Evolutionary conservation across 352 stramenopile genomes (phyloP).

Genomic region (Phytopythium montanum): DNA sequence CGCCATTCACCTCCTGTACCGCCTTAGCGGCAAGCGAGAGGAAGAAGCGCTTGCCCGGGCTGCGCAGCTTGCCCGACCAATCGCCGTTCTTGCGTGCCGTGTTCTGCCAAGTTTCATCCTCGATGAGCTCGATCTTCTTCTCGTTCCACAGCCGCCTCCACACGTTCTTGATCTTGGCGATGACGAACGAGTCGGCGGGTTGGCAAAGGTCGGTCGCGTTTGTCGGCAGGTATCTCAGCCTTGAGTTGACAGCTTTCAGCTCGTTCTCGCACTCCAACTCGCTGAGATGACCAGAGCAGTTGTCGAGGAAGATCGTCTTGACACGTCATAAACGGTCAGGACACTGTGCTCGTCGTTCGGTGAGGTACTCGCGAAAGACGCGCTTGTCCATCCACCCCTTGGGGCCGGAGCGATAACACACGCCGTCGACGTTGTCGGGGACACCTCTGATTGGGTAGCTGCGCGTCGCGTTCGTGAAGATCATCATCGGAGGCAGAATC

Average conservation of each 20-base stretch:
- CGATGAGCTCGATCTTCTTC: conserved; percentile 28
- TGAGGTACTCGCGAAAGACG: conserved; percentile 19
- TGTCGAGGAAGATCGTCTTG: conserved; percentile 21
- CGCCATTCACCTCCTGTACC: conserved; percentile 17
- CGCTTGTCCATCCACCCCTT: conserved; percentile 20
- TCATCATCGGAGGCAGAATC: conserved; percentile 15
- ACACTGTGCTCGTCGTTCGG: conserved; percentile 8
- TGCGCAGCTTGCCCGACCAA: conserved; percentile 29
- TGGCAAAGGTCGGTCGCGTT: conserved; percentile 22
- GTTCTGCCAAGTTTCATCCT: conserved; percentile 20
- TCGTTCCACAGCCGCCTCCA: conserved; percentile 20
- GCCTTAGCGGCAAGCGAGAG: conserved; percentile 15
- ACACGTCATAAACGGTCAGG: conserved; percentile 9
- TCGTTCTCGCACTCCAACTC: conserved; percentile 8
- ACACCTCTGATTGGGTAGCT: conserved; percentile 15
- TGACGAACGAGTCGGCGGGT: conserved; percentile 26
- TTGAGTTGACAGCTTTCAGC: conserved; percentile 6
- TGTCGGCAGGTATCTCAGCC: conserved; percentile 12
- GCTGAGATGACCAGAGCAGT: conserved; percentile 13
- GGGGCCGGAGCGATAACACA: conserved; percentile 12
- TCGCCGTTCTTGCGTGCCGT: conserved; percentile 12
- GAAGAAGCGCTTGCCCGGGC: conserved; percentile 25
- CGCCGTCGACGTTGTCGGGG: conserved; percentile 12
- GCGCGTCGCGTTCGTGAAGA: conserved; percentile 12
- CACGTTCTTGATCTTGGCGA: conserved; percentile 24